phyloP scores from a whole-genome alignment of 345 rosid species.

The Gossypium mustelinum region DNA sequence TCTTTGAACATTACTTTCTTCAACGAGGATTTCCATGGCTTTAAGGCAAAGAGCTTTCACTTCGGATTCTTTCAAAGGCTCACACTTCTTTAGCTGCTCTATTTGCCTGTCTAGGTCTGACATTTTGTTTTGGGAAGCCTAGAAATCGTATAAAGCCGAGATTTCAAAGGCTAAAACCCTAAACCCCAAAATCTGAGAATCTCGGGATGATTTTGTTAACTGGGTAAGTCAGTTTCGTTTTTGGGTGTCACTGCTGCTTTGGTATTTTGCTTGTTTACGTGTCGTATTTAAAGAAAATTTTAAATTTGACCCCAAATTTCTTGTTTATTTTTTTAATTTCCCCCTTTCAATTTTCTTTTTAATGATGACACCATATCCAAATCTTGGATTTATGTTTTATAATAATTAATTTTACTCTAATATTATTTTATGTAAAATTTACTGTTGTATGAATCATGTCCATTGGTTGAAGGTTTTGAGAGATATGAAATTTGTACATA shows the following conservation, averaged over 20 bases:
- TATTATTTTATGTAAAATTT: no score
- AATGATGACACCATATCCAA: no score
- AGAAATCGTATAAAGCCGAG: not conserved
- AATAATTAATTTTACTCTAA: no score
- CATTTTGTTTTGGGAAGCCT: slow-evolving; percentile 45
- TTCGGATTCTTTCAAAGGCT: slow-evolving; percentile 89
- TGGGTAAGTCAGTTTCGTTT: not conserved
- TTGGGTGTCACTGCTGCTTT: not conserved
- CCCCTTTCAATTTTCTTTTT: not conserved
- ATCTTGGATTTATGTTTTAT: no score
- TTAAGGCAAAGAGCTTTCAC: slow-evolving; percentile 93
- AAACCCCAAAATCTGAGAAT: not conserved
- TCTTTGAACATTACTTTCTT: slow-evolving; percentile 95
- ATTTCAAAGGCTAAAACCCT: not conserved
- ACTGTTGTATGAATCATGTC: no score
- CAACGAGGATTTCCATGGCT: slow-evolving; percentile 94
- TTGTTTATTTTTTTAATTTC: not conserved
- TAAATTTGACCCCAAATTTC: not conserved
- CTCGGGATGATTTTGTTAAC: not conserved
- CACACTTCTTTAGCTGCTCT: slow-evolving; percentile 94
- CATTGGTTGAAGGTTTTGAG: no score
- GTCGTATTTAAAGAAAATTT: not conserved
- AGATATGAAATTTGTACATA: no score
- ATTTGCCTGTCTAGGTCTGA: slow-evolving; percentile 94
- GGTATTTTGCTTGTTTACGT: not conserved